Evolutionary conservation across 495 filamentous ascomycete genomes (phyloP).

Genomic region (Bryoglossum gracile): DNA sequence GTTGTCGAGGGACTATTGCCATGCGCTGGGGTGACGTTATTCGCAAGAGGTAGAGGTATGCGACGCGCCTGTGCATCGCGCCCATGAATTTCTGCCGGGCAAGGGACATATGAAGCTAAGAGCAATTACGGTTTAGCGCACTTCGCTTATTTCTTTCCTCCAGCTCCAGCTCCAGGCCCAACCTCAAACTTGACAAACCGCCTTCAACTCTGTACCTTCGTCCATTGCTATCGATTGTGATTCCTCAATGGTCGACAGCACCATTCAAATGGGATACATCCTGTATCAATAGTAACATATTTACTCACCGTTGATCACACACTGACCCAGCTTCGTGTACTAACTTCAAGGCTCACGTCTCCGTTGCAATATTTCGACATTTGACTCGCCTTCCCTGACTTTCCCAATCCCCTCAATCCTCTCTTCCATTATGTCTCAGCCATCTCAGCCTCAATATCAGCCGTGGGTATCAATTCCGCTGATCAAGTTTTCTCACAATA

Average conservation of each 20-base stretch:
- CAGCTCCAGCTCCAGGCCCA: background rate
- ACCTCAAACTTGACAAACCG: background rate
- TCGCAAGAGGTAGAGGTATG: too few species aligned
- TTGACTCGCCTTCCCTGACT: conserved; percentile 18
- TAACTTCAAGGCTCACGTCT: background rate
- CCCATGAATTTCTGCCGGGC: too few species aligned
- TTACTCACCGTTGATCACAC: conserved; percentile 14
- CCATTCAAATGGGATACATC: too few species aligned
- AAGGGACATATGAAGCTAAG: background rate
- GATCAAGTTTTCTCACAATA: conserved; percentile 29
- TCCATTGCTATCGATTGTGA: background rate
- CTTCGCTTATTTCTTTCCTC: background rate
- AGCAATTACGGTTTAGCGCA: background rate
- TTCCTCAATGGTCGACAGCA: too few species aligned
- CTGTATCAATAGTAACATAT: too few species aligned
- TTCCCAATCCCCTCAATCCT: conserved; percentile 14
- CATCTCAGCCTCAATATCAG: conserved; percentile 17
- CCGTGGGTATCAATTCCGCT: conserved; percentile 23
- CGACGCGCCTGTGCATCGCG: too few species aligned
- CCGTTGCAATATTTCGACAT: background rate
- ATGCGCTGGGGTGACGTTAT: conserved; percentile 13
- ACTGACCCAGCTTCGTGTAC: conserved; percentile 10
- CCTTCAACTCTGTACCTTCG: background rate
- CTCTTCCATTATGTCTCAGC: conserved; percentile 20
- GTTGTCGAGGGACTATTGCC: conserved; percentile 1